Percentiles rank a stretch among this genome's conserved stretches.
These are phyloP conservation scores for Solanum pennellii DNA, from an alignment of 257 asterid species.

Conservation along the genomic window DNA sequence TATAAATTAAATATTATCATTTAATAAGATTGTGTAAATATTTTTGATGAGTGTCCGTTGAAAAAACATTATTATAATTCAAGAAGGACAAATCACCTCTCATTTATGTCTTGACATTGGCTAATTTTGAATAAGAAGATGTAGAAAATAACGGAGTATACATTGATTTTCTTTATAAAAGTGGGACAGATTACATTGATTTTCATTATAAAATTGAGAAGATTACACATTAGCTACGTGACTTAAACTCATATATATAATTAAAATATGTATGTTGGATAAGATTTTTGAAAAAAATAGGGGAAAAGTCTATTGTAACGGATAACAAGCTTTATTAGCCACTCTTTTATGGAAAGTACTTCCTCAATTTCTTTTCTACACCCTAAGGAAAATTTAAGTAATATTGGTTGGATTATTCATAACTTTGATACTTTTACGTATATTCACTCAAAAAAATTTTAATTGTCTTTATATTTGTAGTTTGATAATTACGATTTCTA, in stretches of 20 bases:
- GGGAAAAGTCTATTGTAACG: background rate
- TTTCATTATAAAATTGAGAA: background rate
- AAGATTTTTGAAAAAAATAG: background rate
- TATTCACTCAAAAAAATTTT: fast-evolving
- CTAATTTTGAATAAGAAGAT: no score
- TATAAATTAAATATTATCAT: background rate
- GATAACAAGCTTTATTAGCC: background rate
- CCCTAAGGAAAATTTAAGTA: background rate
- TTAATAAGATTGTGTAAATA: no score
- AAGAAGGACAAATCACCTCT: no score
- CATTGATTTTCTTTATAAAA: background rate
- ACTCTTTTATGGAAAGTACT: background rate
- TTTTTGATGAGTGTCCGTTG: no score
- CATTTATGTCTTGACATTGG: no score
- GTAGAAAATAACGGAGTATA: background rate
- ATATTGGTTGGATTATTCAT: background rate
- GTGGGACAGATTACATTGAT: background rate
- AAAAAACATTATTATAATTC: no score
- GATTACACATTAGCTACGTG: background rate
- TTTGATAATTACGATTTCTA: no score
- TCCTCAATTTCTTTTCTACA: background rate
- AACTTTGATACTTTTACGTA: background rate
- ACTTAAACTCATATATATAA: background rate
- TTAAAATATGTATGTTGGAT: background rate
- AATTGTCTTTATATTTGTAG: no score